Percentiles rank a stretch among this genome's conserved stretches.
Evolutionary conservation across 768 basidiomycete genomes (phyloP).

Genomic region (Suillus tomentosus): DNA sequence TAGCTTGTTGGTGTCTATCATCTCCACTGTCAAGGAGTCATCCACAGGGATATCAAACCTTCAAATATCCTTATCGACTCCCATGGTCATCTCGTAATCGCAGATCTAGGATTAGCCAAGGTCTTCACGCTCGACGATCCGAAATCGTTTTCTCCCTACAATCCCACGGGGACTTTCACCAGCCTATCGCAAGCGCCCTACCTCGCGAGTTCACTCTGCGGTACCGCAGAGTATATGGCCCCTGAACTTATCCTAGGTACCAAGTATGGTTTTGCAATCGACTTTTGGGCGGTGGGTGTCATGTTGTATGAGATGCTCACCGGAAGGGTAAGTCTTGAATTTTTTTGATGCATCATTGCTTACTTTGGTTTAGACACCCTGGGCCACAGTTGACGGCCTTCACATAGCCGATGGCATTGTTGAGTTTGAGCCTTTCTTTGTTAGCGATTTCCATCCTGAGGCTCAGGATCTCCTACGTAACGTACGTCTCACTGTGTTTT

Average conservation of each 20-base stretch:
- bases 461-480: slow-evolving; percentile 5
- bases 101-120: slow-evolving; percentile 62
- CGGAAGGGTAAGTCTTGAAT: slow-evolving; percentile 10
- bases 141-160: slow-evolving; percentile 13
- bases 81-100: slow-evolving; percentile 54
- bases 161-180: not conserved
- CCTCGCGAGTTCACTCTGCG: slow-evolving; percentile 8
- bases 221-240: slow-evolving; percentile 16
- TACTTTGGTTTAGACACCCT: slow-evolving; percentile 12
- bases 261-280: slow-evolving; percentile 16
- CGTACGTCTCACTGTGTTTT: slow-evolving; percentile 4
- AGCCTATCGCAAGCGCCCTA: slow-evolving; percentile 13
- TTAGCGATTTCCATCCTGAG: not conserved
- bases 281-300: slow-evolving; percentile 19
- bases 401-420: not conserved
- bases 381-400: not conserved
- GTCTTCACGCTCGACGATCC: slow-evolving; percentile 15
- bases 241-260: slow-evolving; percentile 13
- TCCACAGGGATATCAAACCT: slow-evolving; percentile 72
- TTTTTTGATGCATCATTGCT: not conserved
- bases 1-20: slow-evolving; percentile 36
- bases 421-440: not conserved
- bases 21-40: slow-evolving; percentile 61
- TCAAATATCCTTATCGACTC: slow-evolving; percentile 59
- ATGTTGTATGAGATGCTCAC: slow-evolving; percentile 17